Evolutionary conservation across 768 basidiomycete species (phyloP).

Genomic region (Auriculariales sp.): DNA sequence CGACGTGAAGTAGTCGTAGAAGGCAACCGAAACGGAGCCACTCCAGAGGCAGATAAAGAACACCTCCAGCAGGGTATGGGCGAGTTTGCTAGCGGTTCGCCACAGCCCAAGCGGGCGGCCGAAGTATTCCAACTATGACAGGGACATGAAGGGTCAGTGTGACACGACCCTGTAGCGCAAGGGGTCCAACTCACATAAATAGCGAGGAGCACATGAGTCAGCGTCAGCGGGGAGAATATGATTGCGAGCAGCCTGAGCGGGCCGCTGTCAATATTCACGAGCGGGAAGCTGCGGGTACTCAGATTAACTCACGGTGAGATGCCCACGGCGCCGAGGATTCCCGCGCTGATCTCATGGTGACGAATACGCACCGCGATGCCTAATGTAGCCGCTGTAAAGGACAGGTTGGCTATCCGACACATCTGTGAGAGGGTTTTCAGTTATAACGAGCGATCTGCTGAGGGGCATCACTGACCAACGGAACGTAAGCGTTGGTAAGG

Average conservation of each 20-base stretch:
- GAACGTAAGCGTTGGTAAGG: constrained; percentile 62
- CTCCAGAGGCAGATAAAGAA: constrained; percentile 92
- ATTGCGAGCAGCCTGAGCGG: constrained; percentile 56
- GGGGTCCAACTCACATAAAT: constrained; percentile 55
- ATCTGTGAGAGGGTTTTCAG: constrained; percentile 28
- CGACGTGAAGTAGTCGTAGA: constrained; percentile 88
- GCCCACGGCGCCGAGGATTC: constrained; percentile 58
- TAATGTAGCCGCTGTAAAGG: constrained; percentile 66
- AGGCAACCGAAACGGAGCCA: constrained; percentile 70
- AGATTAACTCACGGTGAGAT: constrained; percentile 53
- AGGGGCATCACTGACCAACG: constrained; percentile 37
- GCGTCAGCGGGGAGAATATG: constrained; percentile 70
- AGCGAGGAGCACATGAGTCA: constrained; percentile 73
- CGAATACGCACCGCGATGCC: constrained; percentile 70
- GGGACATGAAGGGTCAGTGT: constrained; percentile 11
- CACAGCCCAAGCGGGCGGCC: constrained; percentile 85
- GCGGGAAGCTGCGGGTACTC: constrained; percentile 2
- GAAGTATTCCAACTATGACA: constrained; percentile 72
- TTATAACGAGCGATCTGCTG: not conserved
- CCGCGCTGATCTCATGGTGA: constrained; percentile 30
- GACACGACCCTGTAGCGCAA: constrained; percentile 2
- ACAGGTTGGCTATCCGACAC: constrained; percentile 73
- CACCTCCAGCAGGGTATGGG: constrained; percentile 77
- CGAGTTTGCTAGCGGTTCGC: constrained; percentile 75
- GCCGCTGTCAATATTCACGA: not conserved